These are phyloP conservation scores for Epicoccum nigrum DNA, from an alignment of 2,329 filamentous ascomycete genomes.

Conservation along the genomic window DNA sequence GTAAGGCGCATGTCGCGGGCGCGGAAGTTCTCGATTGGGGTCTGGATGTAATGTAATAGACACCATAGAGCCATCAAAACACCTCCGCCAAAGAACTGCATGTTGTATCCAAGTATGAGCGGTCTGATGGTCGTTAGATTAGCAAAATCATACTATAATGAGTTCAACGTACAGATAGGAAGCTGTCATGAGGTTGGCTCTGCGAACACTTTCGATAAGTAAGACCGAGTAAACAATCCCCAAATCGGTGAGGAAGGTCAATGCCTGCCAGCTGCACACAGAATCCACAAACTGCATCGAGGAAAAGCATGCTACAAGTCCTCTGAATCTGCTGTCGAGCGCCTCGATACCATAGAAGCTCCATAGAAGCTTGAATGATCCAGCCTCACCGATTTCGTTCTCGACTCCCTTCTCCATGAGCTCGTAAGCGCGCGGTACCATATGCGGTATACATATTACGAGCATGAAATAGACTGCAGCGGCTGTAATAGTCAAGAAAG, in stretches of 20 bases:
- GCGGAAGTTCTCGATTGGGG: constrained; percentile 21
- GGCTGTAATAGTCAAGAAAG: constrained; percentile 15
- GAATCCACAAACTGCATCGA: constrained; percentile 21
- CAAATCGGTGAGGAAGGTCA: constrained; percentile 20
- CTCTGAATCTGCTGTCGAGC: constrained; percentile 17
- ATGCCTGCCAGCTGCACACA: constrained; percentile 17
- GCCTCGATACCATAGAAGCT: constrained; percentile 20
- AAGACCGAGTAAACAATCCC: constrained; percentile 18
- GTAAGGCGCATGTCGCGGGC: constrained; percentile 22
- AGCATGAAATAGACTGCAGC: constrained; percentile 17
- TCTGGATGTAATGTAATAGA: constrained; percentile 21
- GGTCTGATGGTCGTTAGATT: constrained; percentile 9
- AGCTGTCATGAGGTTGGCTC: constrained; percentile 17
- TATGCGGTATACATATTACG: constrained; percentile 1
- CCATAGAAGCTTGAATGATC: constrained; percentile 3
- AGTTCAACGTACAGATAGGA: constrained; percentile 9
- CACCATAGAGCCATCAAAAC: constrained; percentile 19
- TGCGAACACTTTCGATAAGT: constrained; percentile 20
- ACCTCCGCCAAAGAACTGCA: constrained; percentile 19
- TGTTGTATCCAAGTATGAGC: constrained; percentile 20
- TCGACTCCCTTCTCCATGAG: constrained; percentile 12
- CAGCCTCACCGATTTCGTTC: constrained; percentile 14
- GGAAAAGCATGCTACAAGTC: constrained; percentile 16
- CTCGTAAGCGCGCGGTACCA: constrained; percentile 4
- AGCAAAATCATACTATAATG: not conserved